A percentile compares a stretch with the other conserved stretches of the same genome.
Evolutionary conservation across 2,329 filamentous ascomycete genomes (phyloP).

Genomic region (Apiospora phragmitis): DNA sequence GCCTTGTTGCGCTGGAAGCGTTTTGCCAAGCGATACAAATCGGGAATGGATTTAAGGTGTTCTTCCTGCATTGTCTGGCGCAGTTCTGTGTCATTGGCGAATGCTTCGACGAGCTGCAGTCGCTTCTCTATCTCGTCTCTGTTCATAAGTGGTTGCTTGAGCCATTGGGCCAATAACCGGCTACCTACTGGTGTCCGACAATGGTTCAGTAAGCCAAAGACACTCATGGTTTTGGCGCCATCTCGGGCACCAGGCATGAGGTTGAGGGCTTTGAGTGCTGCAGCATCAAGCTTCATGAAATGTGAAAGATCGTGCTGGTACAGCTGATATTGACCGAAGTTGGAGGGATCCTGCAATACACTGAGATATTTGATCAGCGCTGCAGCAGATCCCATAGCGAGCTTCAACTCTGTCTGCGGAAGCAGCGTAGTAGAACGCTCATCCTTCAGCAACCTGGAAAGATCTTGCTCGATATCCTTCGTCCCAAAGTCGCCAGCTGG

Average conservation of each 20-base stretch:
- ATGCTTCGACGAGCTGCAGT: conserved; percentile 93
- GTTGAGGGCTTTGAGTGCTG: conserved; percentile 90
- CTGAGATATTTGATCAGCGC: conserved; percentile 93
- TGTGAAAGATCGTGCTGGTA: conserved; percentile 97
- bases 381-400: conserved; percentile 93
- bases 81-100: conserved; percentile 88
- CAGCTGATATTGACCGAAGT: conserved; percentile 95
- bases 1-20: conserved; percentile 91
- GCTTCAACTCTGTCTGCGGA: conserved; percentile 87
- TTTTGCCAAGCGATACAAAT: conserved; percentile 90
- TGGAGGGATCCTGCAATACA: conserved; percentile 85
- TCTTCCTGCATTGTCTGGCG: conserved; percentile 97
- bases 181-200: conserved; percentile 97
- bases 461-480: conserved; percentile 93
- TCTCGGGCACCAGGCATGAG: conserved; percentile 95
- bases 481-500: conserved; percentile 75
- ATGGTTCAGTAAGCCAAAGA: conserved; percentile 92
- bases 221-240: conserved; percentile 95
- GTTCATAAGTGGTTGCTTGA: conserved; percentile 96
- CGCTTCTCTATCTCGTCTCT: conserved; percentile 84
- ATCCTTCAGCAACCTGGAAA: conserved; percentile 83
- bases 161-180: conserved; percentile 87
- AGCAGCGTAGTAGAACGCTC: conserved; percentile 75
- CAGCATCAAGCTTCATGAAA: conserved; percentile 97
- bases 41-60: conserved; percentile 88